These are phyloP conservation scores for Neofusicoccum laricinum DNA, from an alignment of 2,329 filamentous ascomycete species.

Conservation along the genomic window DNA sequence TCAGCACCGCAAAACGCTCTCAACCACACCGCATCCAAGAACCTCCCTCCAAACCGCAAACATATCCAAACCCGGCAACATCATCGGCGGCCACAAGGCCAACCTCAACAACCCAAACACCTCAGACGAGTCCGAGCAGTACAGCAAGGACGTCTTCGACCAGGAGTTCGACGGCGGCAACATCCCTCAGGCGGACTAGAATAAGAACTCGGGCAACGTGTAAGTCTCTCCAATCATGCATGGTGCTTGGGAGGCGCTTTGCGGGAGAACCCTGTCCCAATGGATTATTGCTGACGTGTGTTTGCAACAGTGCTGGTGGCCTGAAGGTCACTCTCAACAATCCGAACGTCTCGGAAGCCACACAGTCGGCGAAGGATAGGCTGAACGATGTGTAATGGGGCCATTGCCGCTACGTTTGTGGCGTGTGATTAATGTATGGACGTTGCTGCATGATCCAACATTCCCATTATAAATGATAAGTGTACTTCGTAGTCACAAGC, in stretches of 20 bases:
- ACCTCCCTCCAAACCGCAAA: slow-evolving; percentile 28
- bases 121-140: slow-evolving; percentile 55
- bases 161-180: slow-evolving; percentile 47
- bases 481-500: too few relatives aligned
- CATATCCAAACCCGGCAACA: slow-evolving; percentile 49
- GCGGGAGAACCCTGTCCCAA: too few relatives aligned
- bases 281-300: neutral
- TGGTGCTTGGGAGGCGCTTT: neutral
- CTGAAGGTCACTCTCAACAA: slow-evolving; percentile 50
- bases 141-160: slow-evolving; percentile 53
- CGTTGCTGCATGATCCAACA: too few relatives aligned
- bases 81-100: slow-evolving; percentile 59
- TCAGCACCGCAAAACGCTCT: too few relatives aligned
- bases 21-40: neutral
- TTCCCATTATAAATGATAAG: too few relatives aligned
- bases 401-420: too few relatives aligned
- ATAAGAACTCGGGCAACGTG: slow-evolving; percentile 58
- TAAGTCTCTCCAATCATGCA: slow-evolving; percentile 29
- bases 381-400: slow-evolving; percentile 40
- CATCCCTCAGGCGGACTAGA: slow-evolving; percentile 29
- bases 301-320: slow-evolving; percentile 18
- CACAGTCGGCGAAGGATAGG: slow-evolving; percentile 53
- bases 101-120: slow-evolving; percentile 57
- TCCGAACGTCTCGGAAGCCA: slow-evolving; percentile 56
- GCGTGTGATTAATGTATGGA: too few relatives aligned